Conservation (phyloP, 495 filamentous ascomycete genomes). For the Copromyces sp. region DNA sequence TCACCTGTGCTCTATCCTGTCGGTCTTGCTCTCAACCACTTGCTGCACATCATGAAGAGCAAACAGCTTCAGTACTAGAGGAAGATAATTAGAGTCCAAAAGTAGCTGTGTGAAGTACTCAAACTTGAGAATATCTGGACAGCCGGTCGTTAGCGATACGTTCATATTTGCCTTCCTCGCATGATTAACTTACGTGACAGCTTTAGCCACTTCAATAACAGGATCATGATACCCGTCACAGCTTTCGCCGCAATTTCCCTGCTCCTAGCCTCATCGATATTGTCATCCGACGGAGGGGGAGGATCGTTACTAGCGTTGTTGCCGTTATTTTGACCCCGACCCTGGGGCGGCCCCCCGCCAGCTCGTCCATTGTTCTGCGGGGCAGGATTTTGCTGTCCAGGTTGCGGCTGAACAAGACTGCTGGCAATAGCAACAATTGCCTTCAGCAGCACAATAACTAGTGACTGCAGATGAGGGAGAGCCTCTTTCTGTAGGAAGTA, state of each 20-base stretch:
- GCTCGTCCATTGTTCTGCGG: slow-evolving; percentile 21
- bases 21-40: slow-evolving; percentile 73
- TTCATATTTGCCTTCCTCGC: not conserved
- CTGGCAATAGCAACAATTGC: slow-evolving; percentile 75
- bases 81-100: slow-evolving; percentile 87
- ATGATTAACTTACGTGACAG: slow-evolving; percentile 61
- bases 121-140: slow-evolving; percentile 79
- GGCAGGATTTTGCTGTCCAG: slow-evolving; percentile 21
- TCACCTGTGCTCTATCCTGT: slow-evolving; percentile 74
- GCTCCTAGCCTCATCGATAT: slow-evolving; percentile 67
- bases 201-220: slow-evolving; percentile 94
- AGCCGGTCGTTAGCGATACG: slow-evolving; percentile 18
- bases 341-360: slow-evolving; percentile 24
- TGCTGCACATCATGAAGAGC: slow-evolving; percentile 86
- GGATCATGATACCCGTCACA: slow-evolving; percentile 71
- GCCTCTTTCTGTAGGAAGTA: slow-evolving; percentile 48
- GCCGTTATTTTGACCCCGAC: slow-evolving; percentile 22
- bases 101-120: slow-evolving; percentile 92
- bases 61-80: slow-evolving; percentile 83
- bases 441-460: slow-evolving; percentile 90
- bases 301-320: slow-evolving; percentile 25
- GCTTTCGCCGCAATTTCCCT: slow-evolving; percentile 87
- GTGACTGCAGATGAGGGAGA: slow-evolving; percentile 77
- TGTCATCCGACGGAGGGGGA: slow-evolving; percentile 44
- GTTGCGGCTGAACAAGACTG: slow-evolving; percentile 36